Evolutionary conservation across 2,329 filamentous ascomycete genomes (phyloP), one percentile per base, ranked within the genome.

Genomic region (Arachnomyces sp.): DNA sequence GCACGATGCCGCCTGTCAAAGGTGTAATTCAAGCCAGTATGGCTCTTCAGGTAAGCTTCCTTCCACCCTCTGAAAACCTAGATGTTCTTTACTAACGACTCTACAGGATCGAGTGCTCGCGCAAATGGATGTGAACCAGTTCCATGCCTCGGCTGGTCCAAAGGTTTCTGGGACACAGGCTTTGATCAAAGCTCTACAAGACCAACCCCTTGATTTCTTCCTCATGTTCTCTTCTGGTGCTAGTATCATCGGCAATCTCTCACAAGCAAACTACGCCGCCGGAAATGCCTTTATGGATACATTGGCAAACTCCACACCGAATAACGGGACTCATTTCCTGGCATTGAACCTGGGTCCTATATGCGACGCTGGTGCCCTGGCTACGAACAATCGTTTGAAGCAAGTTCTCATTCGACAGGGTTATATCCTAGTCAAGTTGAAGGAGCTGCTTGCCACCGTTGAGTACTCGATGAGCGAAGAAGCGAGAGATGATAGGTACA

Each of bases 241-340:
- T 9, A 52, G 42, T 11, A 52, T 67, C 0, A 48, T 54, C 1
- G 66, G 66, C 0, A 63, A 61, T 32, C 35, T 41, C 2, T 64
- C 63, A 2, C 65, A 68, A 36, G 46, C 53, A 3, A 53, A 47
- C 8, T 68, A 68, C 36, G 46, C 51, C 2, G 59, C 62, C 7
- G 60, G 56, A 8, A 66, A 66, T 44, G 39, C 48, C 6, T 68
- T 60, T 44, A 61, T 66, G 56, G 45, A 43, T 1, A 49, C 9
- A 40, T 53, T 62, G 15, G 51, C 51, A 3, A 51, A 46, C 2
- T 51, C 52, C 17, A 45, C 56, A 6, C 46, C 34, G 1, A 25
- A 15, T 2, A 48, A 41, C 1, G 55, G 57, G 1, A 40, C 57
- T 1, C 36, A 37, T 6, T 53, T 50, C 4, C 39, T 38, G 17